Evolutionary conservation across 2,329 filamentous ascomycete genomes (phyloP).

Genomic region (Cryphonectria radicalis): DNA sequence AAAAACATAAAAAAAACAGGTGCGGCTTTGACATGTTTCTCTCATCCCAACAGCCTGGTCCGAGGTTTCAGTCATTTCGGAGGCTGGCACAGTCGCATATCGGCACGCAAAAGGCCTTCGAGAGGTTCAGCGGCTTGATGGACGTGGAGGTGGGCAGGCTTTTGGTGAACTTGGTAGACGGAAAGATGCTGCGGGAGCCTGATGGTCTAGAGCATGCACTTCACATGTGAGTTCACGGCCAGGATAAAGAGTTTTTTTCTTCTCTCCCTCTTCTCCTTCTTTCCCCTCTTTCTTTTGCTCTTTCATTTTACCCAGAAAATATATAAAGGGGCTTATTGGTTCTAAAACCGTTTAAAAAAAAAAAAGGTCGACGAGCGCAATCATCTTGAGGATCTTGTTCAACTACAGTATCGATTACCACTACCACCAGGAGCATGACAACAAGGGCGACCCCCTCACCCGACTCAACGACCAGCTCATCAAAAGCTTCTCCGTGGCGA

Average conservation of each 20-base stretch:
- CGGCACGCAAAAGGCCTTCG: neutral
- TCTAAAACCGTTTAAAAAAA: slow-evolving; percentile 32
- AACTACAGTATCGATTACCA: slow-evolving; percentile 36
- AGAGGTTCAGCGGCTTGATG: neutral
- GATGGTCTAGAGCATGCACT: slow-evolving; percentile 14
- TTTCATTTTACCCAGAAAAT: neutral
- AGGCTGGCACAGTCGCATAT: slow-evolving; percentile 16
- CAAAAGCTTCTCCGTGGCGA: slow-evolving; percentile 30
- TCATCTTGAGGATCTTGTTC: slow-evolving; percentile 37
- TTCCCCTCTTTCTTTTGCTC: neutral
- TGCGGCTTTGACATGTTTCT: slow-evolving; percentile 10
- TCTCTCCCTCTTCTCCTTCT: neutral
- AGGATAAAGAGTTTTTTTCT: neutral
- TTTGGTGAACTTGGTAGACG: neutral
- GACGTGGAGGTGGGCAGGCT: neutral
- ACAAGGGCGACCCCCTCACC: slow-evolving; percentile 34
- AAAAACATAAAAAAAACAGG: neutral
- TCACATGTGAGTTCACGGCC: neutral
- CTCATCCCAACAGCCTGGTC: neutral
- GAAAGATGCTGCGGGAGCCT: neutral
- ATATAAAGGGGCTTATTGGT: neutral
- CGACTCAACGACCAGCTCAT: slow-evolving; percentile 31
- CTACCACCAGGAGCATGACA: neutral
- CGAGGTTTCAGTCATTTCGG: slow-evolving; percentile 1
- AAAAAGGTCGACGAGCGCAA: slow-evolving; percentile 29